A percentile compares a stretch with the other conserved stretches of the same genome.
Conservation (phyloP, 176 grass and related monocot species). For the Zoysia pacifica region DNA sequence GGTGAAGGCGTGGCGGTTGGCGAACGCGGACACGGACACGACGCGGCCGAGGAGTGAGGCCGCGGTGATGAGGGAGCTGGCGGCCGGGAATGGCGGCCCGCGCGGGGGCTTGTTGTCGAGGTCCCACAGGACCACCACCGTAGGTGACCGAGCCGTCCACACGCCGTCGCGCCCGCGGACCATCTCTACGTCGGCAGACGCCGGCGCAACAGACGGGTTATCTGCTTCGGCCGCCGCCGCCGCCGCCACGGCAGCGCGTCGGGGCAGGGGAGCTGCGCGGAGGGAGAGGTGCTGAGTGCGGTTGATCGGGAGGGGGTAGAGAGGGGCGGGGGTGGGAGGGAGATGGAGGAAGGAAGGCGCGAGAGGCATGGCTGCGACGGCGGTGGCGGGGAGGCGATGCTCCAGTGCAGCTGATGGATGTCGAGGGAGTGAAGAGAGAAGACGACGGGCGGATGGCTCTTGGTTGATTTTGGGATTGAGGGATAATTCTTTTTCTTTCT, state of each 20-base stretch:
- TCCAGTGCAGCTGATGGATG: constrained; percentile 18
- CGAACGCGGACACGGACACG: constrained; percentile 77
- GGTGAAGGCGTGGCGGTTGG: constrained; percentile 84
- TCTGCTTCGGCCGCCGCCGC: constrained; percentile 28
- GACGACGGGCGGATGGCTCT: not conserved
- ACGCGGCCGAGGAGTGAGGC: constrained; percentile 78
- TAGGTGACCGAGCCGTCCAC: constrained; percentile 61
- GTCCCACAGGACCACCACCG: constrained; percentile 82
- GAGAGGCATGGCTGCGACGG: constrained; percentile 34
- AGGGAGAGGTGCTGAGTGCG: constrained; percentile 26
- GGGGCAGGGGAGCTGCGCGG: constrained; percentile 1
- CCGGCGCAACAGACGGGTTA: constrained; percentile 17
- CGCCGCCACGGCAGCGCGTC: not conserved
- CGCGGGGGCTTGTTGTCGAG: constrained; percentile 97
- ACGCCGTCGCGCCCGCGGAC: constrained; percentile 53
- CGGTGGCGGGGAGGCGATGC: not conserved
- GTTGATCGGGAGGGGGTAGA: constrained; percentile 3
- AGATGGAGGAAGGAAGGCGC: constrained; percentile 43
- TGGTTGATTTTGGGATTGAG: not conserved
- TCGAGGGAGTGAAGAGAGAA: constrained; percentile 6
- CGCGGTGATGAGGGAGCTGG: constrained; percentile 55
- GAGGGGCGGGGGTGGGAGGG: constrained; percentile 12
- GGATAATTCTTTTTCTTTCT: not conserved
- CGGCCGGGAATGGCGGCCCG: constrained; percentile 68
- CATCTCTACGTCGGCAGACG: constrained; percentile 57